Evolutionary conservation across 1,284 basidiomycete species (phyloP), one percentile per base, ranked within the genome.

Genomic region (Malassezia vespertilionis): DNA sequence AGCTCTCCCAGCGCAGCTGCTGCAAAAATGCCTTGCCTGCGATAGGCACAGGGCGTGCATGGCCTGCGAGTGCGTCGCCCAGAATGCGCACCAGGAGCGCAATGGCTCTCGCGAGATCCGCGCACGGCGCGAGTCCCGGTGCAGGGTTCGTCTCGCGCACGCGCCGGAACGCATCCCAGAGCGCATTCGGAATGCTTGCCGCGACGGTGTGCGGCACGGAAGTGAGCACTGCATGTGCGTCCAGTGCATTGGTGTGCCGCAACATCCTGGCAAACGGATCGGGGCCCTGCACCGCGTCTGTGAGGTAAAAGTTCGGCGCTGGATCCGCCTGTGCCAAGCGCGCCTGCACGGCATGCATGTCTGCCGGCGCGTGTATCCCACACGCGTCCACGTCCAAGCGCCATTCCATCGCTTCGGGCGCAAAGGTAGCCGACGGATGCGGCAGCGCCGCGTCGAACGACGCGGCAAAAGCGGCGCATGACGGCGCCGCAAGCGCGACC

Each of bases 1-100:
- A 28, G 15, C 18, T n/a, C n/a, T 51, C 48, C 48, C 48, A 51
- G 10, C 48, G 32, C 32, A 51, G 31, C 17, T 27, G 37, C 38
- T 45, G 42, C 14, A 43, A 32, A 6, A 51, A 45, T 2, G 33
- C 21, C 39, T 51, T 51, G 31, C 42, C 33, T 12, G 31, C 36
- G 22, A 51, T 24, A 17, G 48, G 42, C 32, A 51, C 48, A 9
- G 48, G 42, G 18, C 43, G 30, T 14, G 27, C 30, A 5, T 14
- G 7, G 8, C 48, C 48, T 0, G 27, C 18, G 10, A 51, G 32
- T 11, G 48, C 48, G 22, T 51, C 41, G 18, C 42, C 48, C 6
- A 51, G 33, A n/a, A 51, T 44, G 14, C 44, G 26, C 22, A 27
- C 23, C 4, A 31, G 15, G 4, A 46, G 44, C n/a, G 33, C 37